Percentiles rank a stretch among this genome's conserved stretches.
Evolutionary conservation across 2,329 filamentous ascomycete species (phyloP).

Genomic region (Calonectria pseudoturangicola): DNA sequence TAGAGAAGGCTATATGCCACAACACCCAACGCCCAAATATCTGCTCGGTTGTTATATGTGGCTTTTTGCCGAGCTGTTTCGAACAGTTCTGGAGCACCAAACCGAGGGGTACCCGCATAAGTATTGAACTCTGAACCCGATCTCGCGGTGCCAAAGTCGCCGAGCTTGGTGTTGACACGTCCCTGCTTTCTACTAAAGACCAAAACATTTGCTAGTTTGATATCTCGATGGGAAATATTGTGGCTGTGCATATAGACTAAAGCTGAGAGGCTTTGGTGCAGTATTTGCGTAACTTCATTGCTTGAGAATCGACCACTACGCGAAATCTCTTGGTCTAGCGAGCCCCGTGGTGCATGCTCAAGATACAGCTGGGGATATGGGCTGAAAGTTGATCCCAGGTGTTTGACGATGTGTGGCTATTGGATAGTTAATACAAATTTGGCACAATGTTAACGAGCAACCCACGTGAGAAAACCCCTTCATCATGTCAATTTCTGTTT

Average conservation of each 20-base stretch:
- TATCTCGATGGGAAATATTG: conserved; percentile 6
- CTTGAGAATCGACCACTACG: conserved; percentile 8
- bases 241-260: conserved; percentile 10
- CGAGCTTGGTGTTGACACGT: conserved; percentile 9
- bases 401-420: conserved; percentile 6
- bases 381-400: conserved; percentile 1
- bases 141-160: conserved; percentile 12
- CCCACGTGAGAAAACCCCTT: conserved; percentile 11
- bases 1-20: conserved; percentile 15
- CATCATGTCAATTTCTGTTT: conserved; percentile 14
- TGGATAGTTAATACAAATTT: background rate
- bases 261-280: conserved; percentile 9
- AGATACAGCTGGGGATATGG: conserved; percentile 5
- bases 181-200: conserved; percentile 6
- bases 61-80: background rate
- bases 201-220: conserved; percentile 1
- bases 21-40: conserved; percentile 8
- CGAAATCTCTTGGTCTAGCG: conserved; percentile 5
- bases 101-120: conserved; percentile 1
- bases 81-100: conserved; percentile 6
- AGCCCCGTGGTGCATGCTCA: conserved; percentile 10
- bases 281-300: background rate
- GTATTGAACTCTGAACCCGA: conserved; percentile 2
- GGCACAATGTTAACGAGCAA: background rate
- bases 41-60: conserved; percentile 11